These are phyloP conservation scores for Heterobasidion annosum DNA, from an alignment of 1,284 basidiomycete species.

Conservation along the genomic window DNA sequence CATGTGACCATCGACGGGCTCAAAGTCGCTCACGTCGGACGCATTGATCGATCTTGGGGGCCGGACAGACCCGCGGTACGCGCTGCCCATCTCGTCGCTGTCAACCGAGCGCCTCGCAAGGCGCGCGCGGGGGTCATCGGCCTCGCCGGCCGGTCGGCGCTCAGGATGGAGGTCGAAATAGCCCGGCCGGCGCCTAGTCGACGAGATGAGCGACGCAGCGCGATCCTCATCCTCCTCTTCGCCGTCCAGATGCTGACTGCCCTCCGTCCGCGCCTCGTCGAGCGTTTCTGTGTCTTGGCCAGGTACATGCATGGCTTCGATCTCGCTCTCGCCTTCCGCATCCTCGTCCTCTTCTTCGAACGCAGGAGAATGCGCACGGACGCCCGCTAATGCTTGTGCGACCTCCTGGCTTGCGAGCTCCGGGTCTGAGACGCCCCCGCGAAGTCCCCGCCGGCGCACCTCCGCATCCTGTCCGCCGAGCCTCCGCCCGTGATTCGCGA, in stretches of 20 bases:
- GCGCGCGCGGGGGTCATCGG: slow-evolving; percentile 11
- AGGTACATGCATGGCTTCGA: slow-evolving; percentile 3
- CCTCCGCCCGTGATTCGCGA: slow-evolving; percentile 52
- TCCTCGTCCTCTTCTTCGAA: slow-evolving; percentile 28
- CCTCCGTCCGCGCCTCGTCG: slow-evolving; percentile 15
- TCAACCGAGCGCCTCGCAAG: slow-evolving; percentile 17
- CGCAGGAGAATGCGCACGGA: slow-evolving; percentile 43
- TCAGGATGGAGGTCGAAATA: slow-evolving; percentile 69
- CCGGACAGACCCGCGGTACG: slow-evolving; percentile 2
- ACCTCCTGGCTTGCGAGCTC: slow-evolving; percentile 66
- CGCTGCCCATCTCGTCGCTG: slow-evolving; percentile 15
- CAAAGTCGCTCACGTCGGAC: not conserved
- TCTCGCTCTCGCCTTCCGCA: slow-evolving; percentile 18
- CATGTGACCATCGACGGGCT: not conserved
- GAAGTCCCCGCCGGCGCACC: slow-evolving; percentile 24
- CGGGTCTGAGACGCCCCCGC: slow-evolving; percentile 45
- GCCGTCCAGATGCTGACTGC: slow-evolving; percentile 7
- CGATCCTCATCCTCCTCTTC: slow-evolving; percentile 21
- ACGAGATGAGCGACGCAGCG: not conserved
- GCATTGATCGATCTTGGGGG: not conserved
- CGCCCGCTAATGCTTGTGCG: slow-evolving; percentile 57
- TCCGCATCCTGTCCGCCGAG: slow-evolving; percentile 53
- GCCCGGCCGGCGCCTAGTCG: slow-evolving; percentile 30
- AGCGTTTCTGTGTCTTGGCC: slow-evolving; percentile 1
- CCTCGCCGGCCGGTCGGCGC: slow-evolving; percentile 22